phyloP scores from a whole-genome alignment of 441 rosid species.

The Erodium moschatum region DNA sequence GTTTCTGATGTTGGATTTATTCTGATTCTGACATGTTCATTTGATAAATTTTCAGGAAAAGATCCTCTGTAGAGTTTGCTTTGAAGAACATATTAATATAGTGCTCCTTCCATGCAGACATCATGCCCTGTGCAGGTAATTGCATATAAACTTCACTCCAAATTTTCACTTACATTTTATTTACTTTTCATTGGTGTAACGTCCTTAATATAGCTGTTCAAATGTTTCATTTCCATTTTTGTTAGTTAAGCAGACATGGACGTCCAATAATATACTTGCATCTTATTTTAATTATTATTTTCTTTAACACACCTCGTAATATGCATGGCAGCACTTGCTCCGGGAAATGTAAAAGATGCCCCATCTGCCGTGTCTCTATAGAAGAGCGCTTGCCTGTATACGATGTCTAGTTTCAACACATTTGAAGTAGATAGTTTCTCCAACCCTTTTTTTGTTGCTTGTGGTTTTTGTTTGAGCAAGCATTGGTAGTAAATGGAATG shows the following conservation, averaged over 20 bases:
- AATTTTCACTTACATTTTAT: too few relatives aligned
- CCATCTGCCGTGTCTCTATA: constrained; percentile 47
- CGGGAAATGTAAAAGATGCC: constrained; percentile 56
- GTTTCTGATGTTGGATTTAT: background rate
- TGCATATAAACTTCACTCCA: background rate
- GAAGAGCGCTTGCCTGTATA: constrained; percentile 44
- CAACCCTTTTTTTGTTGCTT: background rate
- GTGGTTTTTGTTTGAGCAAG: background rate
- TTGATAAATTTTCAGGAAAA: constrained; percentile 37
- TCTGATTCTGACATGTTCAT: background rate
- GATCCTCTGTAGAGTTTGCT: constrained; percentile 59
- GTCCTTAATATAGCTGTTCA: too few relatives aligned
- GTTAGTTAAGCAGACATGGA: too few relatives aligned
- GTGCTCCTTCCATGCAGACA: constrained; percentile 57
- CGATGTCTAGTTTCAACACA: constrained; percentile 32
- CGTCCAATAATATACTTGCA: background rate
- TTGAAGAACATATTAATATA: constrained; percentile 46
- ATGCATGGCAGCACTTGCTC: constrained; percentile 40
- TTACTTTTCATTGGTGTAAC: too few relatives aligned
- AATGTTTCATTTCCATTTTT: too few relatives aligned
- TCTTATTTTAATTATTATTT: background rate
- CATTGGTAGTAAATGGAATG: background rate
- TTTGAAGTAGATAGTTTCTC: background rate
- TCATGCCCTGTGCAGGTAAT: constrained; percentile 59
- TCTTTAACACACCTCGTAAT: too few relatives aligned